These are phyloP conservation scores for Sclerotinia subarctica DNA, from an alignment of 2,329 filamentous ascomycete genomes.

Conservation along the genomic window DNA sequence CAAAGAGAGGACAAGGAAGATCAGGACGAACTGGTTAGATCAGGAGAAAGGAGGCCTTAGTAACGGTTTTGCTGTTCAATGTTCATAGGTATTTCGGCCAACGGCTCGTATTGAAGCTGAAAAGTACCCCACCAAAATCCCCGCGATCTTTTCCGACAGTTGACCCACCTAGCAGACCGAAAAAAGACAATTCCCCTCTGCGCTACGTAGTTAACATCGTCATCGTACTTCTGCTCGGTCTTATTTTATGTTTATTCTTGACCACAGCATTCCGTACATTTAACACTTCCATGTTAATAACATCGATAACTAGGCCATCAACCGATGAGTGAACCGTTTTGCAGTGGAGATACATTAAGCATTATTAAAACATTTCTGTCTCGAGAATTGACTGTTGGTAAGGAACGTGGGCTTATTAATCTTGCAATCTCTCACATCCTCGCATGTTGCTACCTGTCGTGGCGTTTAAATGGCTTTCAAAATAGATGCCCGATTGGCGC, in stretches of 20 bases:
- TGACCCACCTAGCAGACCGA: neutral
- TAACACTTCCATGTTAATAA: neutral
- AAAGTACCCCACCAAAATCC: constrained; percentile 4
- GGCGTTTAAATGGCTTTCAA: constrained; percentile 2
- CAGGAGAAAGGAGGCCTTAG: too few relatives aligned
- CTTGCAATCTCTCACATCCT: neutral
- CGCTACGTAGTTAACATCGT: constrained; percentile 9
- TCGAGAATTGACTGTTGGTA: neutral
- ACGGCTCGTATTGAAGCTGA: neutral
- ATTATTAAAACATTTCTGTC: neutral
- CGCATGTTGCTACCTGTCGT: constrained; percentile 2
- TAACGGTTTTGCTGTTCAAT: neutral
- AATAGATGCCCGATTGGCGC: constrained; percentile 2
- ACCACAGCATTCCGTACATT: neutral
- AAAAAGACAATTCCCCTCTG: neutral
- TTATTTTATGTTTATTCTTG: neutral
- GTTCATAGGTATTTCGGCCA: too few relatives aligned
- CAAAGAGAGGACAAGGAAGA: neutral
- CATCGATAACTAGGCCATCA: neutral
- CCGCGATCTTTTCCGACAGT: constrained; percentile 10
- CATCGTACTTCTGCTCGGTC: constrained; percentile 13
- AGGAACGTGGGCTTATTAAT: constrained; percentile 1
- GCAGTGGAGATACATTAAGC: neutral
- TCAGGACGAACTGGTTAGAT: neutral
- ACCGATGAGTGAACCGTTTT: neutral